Base-by-base conservation (phyloP, 2,329 filamentous ascomycete genomes). In the Colletotrichum tropicale region DNA sequence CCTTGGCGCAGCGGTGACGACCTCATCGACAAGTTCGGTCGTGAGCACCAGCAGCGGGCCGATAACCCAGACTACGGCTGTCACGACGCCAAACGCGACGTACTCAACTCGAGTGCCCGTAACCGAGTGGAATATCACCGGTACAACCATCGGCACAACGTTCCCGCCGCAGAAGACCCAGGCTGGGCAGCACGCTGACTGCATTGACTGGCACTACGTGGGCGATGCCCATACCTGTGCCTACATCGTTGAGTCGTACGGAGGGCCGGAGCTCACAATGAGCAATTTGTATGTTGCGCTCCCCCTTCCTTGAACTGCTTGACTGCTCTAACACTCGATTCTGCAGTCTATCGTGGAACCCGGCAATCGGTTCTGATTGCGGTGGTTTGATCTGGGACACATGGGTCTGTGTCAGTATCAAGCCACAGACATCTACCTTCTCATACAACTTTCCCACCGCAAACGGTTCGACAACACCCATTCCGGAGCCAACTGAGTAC, bases 101-200 rank as follows among this genome's bases (percentile, higher is more conserved):
- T 48, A 48, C 9, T 48, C 38, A 12, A 48, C 18, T 48, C 38
- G 38, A 48, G 38, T 48, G 38, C 38, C 38, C 38, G 65, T 64
- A 0, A 64, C 60, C 21, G 13, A 58, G 21, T 28, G 55, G 55
- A 28, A 58, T 28, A 48, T 48, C 38, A 48, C 38, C 6, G 38
- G 38, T 9, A 48, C 38, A 48, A 48, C 38, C 38, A 48, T n/a
- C 18, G 38, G 58, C 52, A 74, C 70, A 9, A 65, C 66, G 5
- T 78, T 69, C 70, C 79, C 79, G 9, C 79, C 79, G 13, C 75
- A 61, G 15, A 69, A 74, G 56, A 80, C 77, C 16, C 77, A 74
- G 70, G 66, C 67, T 8, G 79, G 79, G 15, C 74, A 80, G 76
- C 74, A 77, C 12, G 56, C 28, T n/a, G 70, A 73, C 60, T 79